Evolutionary conservation across 257 asterid genomes (phyloP).

Genomic region (Fraxinus anomala): DNA sequence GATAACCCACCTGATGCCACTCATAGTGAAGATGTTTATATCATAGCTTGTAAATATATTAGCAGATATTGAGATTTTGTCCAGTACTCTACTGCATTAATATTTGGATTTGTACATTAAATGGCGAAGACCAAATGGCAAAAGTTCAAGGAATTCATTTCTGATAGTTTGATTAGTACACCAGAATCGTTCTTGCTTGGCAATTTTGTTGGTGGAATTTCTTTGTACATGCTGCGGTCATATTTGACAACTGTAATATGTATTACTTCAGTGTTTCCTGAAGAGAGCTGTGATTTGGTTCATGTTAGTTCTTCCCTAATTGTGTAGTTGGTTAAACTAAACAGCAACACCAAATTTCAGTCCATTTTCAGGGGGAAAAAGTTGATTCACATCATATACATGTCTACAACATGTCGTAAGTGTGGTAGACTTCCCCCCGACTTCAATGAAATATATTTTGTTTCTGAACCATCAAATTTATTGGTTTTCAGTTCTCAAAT

Average conservation of each 20-base stretch:
- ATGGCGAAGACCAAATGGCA: not conserved
- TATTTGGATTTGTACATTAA: not conserved
- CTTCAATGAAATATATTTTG: not conserved
- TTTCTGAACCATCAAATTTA: not conserved
- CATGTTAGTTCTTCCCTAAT: not conserved
- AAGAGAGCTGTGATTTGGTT: not conserved
- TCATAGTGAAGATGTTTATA: too few relatives aligned
- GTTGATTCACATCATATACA: too few relatives aligned
- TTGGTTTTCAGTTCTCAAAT: not conserved
- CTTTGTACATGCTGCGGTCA: not conserved
- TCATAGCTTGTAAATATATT: too few relatives aligned
- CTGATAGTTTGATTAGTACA: not conserved
- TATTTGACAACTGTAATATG: not conserved
- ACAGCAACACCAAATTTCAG: too few relatives aligned
- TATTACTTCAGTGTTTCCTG: not conserved
- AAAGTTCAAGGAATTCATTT: not conserved
- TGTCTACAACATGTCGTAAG: too few relatives aligned
- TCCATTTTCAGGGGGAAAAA: too few relatives aligned
- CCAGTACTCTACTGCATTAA: not conserved
- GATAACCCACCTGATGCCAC: too few relatives aligned
- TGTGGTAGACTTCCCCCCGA: too few relatives aligned
- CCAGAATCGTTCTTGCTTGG: not conserved
- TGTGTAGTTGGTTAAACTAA: too few relatives aligned
- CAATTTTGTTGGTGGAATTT: not conserved
- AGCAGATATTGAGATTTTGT: not conserved